These are phyloP conservation scores for Sporothrix phasma DNA, from an alignment of 2,329 filamentous ascomycete species.

Conservation along the genomic window DNA sequence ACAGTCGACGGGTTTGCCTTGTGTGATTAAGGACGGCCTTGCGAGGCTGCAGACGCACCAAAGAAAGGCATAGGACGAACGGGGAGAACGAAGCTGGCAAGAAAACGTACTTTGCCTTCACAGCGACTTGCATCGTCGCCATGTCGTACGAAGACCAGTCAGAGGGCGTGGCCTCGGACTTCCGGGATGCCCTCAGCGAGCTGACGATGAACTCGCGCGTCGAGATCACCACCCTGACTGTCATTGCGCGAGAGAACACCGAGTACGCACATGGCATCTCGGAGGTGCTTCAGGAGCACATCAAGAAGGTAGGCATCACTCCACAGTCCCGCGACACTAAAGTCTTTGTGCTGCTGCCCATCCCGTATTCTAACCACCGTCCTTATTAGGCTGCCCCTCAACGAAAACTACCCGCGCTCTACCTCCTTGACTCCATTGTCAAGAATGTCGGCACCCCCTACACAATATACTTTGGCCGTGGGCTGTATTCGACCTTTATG, in stretches of 20 bases:
- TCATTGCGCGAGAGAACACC: constrained; percentile 95
- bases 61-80: not conserved
- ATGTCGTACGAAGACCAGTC: constrained; percentile 46
- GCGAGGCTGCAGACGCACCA: not conserved
- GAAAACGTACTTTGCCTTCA: not conserved
- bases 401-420: constrained; percentile 90
- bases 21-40: not conserved
- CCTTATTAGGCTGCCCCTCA: constrained; percentile 62
- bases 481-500: constrained; percentile 93
- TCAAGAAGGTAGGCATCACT: constrained; percentile 74
- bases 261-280: constrained; percentile 92
- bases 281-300: constrained; percentile 81
- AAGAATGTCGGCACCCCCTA: constrained; percentile 98
- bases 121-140: constrained; percentile 15
- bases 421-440: constrained; percentile 94
- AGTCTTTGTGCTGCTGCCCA: too few species aligned
- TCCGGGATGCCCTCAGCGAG: constrained; percentile 85
- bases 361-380: not conserved
- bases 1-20: not conserved
- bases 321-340: too few species aligned
- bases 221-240: constrained; percentile 93
- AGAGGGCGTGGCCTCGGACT: constrained; percentile 90
- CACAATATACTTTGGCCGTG: constrained; percentile 85
- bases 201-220: constrained; percentile 82
- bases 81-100: not conserved